Base-by-base conservation (phyloP, 2,329 filamentous ascomycete species). In the Didymella sp. region DNA sequence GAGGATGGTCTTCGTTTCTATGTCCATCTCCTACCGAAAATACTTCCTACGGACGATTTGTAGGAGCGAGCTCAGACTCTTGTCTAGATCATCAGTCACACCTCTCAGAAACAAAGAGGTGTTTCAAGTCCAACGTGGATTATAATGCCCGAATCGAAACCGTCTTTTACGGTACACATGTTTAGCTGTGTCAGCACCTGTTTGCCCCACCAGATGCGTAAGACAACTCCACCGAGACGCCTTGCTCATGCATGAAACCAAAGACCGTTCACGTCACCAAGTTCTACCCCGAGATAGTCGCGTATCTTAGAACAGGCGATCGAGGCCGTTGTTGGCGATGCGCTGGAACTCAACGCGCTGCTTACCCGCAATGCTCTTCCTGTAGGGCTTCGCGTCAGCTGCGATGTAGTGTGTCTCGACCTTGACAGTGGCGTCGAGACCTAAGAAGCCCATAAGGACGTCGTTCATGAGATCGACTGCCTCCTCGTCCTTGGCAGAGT, bases 281-380 rank as follows among this genome's bases (percentile, higher is more conserved):
- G 7, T n/a, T 11, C 6, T 33, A 21, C 17, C 13, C 2, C 7
- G 21, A 22, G 12, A 15, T 13, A 19, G 17, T 13, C 15, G 6
- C n/a, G 27, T 8, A 4, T 9, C 25, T 46, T 41, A 68, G 28
- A 63, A 66, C 11, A 66, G 61, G 1, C 56, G 52, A 38, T 64
- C 60, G 17, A 69, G 52, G 11, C 65, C 65, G 24, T 37, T 50
- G 9, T 59, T 53, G n/a, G 64, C 27, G n/a, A 76, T 71, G 27
- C 55, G 51, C 51, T 73, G 59, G 42, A 75, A 74, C 54, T 73
- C 68, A 4, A 69, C 31, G 22, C 73, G 70, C 38, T 58, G 67
- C 53, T 61, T 67, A 24, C 72, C 73, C 12, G 66, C 67, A 12
- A 67, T 50, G 46, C 66, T 73, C 35, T 60, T 64, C 22, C 41